Conservation (phyloP, 495 filamentous ascomycete species). For the Podospora pseudopauciseta region DNA sequence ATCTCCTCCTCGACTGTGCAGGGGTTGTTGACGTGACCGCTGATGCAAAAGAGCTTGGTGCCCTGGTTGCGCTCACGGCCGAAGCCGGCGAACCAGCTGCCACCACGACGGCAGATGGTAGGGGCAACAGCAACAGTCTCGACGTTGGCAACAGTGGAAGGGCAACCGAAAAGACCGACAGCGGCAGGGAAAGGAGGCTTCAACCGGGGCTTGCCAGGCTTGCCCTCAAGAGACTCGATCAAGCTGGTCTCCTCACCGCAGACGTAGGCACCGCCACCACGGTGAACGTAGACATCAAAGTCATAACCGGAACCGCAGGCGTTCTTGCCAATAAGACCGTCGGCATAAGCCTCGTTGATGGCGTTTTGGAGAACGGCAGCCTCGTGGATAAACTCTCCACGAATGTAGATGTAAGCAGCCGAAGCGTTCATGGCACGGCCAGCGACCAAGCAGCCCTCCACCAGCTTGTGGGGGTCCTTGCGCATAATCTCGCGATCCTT, state of each 20-base stretch:
- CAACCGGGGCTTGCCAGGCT: conserved; percentile 94
- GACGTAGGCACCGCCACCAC: conserved; percentile 94
- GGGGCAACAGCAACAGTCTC: conserved; percentile 94
- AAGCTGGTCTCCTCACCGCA: conserved; percentile 97
- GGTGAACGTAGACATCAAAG: conserved; percentile 95
- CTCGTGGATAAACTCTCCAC: conserved; percentile 97
- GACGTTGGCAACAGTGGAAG: conserved; percentile 95
- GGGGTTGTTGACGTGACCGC: conserved; percentile 97
- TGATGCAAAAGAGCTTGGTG: conserved; percentile 98
- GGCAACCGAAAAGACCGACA: conserved; percentile 96
- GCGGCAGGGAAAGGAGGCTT: conserved; percentile 98
- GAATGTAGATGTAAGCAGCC: conserved; percentile 98
- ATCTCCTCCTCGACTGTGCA: conserved; percentile 98
- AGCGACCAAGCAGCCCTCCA: conserved; percentile 95
- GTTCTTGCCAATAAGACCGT: conserved; percentile 94
- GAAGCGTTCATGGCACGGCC: conserved; percentile 97
- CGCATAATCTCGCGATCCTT: conserved; percentile 99
- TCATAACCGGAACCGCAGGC: conserved; percentile 95
- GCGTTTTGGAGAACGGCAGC: conserved; percentile 89
- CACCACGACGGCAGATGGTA: conserved; percentile 90
- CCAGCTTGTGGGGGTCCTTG: conserved; percentile 97
- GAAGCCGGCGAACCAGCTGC: conserved; percentile 86
- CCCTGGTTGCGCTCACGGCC: conserved; percentile 93
- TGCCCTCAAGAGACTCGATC: conserved; percentile 96
- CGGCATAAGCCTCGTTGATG: conserved; percentile 95